Evolutionary conservation across 768 basidiomycete species (phyloP), one percentile per base, ranked within the genome.

Genomic region (Ramaria rubella): DNA sequence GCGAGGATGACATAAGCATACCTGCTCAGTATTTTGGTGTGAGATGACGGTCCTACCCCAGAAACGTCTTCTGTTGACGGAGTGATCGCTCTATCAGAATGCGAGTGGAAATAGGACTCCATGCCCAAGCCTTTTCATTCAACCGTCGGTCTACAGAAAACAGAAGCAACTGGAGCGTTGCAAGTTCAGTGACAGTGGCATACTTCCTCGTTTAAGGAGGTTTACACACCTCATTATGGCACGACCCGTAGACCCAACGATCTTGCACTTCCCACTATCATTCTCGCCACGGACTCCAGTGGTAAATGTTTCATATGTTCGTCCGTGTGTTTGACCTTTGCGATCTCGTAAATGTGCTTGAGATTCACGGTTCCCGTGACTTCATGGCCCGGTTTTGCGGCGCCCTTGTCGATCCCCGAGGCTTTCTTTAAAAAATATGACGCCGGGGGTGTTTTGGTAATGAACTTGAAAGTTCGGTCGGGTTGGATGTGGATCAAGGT

Each of bases 281-380:
- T 90, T 67, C 86, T 86, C 27, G 91, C 87, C 51, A 99, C 86
- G 63, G 84, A 83, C 76, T 96, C 90, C 60, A 95, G 77, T 60
- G 83, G 81, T 61, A 96, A 77, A 67, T 88, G 87, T 74, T 81
- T 87, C 77, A 96, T 75, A 69, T 92, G 87, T 61, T 87, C 87
- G 73, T 99, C 96, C 66, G 79, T 82, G 52, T 83, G 80, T 76
- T 99, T 99, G 71, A 99, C 89, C 79, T 90, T 95, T 34, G 95
- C 92, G 68, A 99, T 96, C 77, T 98, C 96, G 72, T 94, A 97
- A 68, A 98, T 81, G 77, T 97, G 94, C 77, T 99, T 99, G 65
- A 98, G 79, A 67, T 82, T 89, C 69, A 98, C 79, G 45, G 88
- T 92, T 49, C 87, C 91, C 59, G 82, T 76, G 58, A 78, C 75